These are phyloP conservation scores for Dalbergia cultrata DNA, from an alignment of 306 rosid species.

Conservation along the genomic window DNA sequence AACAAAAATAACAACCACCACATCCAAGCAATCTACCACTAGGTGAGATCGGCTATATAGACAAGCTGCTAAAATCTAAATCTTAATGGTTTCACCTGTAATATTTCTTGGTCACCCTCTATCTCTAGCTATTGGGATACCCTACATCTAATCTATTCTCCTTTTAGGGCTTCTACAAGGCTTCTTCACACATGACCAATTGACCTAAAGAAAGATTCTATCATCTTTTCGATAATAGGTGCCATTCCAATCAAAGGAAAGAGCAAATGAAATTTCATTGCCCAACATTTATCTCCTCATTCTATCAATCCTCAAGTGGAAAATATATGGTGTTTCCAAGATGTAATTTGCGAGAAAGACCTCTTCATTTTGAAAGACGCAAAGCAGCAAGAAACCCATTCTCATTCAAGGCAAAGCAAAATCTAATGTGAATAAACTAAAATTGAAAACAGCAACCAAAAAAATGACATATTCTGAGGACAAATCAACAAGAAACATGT, in stretches of 20 bases:
- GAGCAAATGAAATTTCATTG: slow-evolving; percentile 22
- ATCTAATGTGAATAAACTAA: slow-evolving; percentile 7
- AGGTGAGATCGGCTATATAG: too few species aligned
- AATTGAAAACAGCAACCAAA: background rate
- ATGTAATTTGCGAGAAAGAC: slow-evolving; percentile 8
- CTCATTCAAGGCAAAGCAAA: slow-evolving; percentile 15
- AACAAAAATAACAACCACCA: too few species aligned
- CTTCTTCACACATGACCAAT: too few species aligned
- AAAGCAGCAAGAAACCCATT: slow-evolving; percentile 9
- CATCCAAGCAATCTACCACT: too few species aligned
- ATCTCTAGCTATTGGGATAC: too few species aligned
- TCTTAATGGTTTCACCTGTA: too few species aligned
- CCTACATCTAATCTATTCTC: too few species aligned
- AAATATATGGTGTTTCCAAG: background rate
- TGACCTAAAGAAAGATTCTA: too few species aligned
- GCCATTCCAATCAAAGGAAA: background rate
- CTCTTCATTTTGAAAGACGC: slow-evolving; percentile 4
- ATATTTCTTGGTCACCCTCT: too few species aligned
- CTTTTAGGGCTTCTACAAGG: too few species aligned
- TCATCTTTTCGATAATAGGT: too few species aligned
- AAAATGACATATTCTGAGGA: background rate
- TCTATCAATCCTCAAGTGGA: slow-evolving; percentile 10
- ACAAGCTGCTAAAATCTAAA: too few species aligned
- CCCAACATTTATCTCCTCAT: background rate
- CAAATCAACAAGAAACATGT: background rate